phyloP scores from a whole-genome alignment of 495 filamentous ascomycete species.

The Xylaria sp. region DNA sequence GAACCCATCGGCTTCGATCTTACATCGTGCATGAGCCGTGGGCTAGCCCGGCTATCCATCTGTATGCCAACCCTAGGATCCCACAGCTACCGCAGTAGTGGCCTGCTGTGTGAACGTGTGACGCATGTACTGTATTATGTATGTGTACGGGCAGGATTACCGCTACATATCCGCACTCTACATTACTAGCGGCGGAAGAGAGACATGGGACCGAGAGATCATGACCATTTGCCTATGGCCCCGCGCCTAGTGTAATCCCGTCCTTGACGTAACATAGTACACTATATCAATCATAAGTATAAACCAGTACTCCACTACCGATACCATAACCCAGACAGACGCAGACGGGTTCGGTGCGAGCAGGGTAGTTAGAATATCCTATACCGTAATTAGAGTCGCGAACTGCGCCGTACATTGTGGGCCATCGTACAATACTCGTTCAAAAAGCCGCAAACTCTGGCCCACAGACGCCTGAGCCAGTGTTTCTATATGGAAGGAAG shows the following conservation, averaged over 20 bases:
- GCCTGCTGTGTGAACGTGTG: constrained; percentile 30
- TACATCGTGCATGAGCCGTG: constrained; percentile 47
- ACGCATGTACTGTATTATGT: constrained; percentile 27
- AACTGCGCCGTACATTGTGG: neutral
- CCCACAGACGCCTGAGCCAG: neutral
- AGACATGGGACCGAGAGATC: constrained; percentile 20
- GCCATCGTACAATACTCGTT: neutral
- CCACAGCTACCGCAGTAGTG: constrained; percentile 29
- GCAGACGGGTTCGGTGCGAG: neutral
- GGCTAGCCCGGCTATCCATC: constrained; percentile 30
- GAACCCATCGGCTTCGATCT: constrained; percentile 41
- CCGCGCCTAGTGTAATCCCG: constrained; percentile 2
- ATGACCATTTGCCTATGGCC: constrained; percentile 1
- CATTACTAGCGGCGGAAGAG: constrained; percentile 32
- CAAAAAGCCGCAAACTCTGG: constrained; percentile 24
- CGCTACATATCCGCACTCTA: constrained; percentile 33
- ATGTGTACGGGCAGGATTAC: constrained; percentile 28
- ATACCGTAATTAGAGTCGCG: neutral
- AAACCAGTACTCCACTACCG: neutral
- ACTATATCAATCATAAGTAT: neutral
- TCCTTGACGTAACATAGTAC: constrained; percentile 2
- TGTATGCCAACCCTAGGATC: constrained; percentile 34
- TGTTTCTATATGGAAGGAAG: constrained; percentile 5
- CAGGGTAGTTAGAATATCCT: neutral
- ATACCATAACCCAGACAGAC: neutral